A percentile compares a stretch with the other conserved stretches of the same genome.
phyloP scores from a whole-genome alignment of 768 basidiomycete species.

The Pleurotus pulmonarius region DNA sequence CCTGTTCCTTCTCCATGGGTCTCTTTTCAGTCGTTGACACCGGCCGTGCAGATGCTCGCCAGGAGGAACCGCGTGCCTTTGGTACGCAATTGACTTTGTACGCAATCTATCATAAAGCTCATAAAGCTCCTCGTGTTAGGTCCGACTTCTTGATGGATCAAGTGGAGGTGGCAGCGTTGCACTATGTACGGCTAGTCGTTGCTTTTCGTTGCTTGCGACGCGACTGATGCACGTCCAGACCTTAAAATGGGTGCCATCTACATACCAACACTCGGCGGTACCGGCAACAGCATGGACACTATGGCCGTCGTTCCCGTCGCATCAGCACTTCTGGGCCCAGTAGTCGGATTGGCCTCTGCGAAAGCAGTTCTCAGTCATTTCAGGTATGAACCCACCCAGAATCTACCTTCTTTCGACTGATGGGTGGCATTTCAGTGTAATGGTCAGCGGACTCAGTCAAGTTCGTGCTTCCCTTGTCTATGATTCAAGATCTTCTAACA shows the following conservation, averaged over 20 bases:
- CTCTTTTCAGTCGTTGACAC: not conserved
- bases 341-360: constrained; percentile 36
- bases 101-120: not conserved
- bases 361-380: constrained; percentile 36
- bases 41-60: constrained; percentile 23
- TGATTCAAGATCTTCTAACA: too few species aligned
- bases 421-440: constrained; percentile 21
- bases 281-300: constrained; percentile 33
- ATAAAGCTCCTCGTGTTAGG: constrained; percentile 15
- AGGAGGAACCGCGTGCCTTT: constrained; percentile 31
- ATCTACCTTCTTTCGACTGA: not conserved
- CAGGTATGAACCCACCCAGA: constrained; percentile 17
- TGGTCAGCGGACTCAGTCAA: constrained; percentile 36
- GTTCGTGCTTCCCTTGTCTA: constrained; percentile 3
- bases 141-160: constrained; percentile 37
- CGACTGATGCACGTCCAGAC: constrained; percentile 17
- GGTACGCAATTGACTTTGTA: constrained; percentile 16
- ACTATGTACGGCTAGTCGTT: constrained; percentile 21
- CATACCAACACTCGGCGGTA: constrained; percentile 30
- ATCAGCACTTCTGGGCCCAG: constrained; percentile 35
- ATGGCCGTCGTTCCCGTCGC: constrained; percentile 33
- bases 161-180: constrained; percentile 40
- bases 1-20: not conserved
- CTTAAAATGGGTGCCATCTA: constrained; percentile 34
- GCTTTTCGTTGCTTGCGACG: not conserved